Conservation (phyloP, 140 eudicot genomes). For the Cichorium intybus region DNA sequence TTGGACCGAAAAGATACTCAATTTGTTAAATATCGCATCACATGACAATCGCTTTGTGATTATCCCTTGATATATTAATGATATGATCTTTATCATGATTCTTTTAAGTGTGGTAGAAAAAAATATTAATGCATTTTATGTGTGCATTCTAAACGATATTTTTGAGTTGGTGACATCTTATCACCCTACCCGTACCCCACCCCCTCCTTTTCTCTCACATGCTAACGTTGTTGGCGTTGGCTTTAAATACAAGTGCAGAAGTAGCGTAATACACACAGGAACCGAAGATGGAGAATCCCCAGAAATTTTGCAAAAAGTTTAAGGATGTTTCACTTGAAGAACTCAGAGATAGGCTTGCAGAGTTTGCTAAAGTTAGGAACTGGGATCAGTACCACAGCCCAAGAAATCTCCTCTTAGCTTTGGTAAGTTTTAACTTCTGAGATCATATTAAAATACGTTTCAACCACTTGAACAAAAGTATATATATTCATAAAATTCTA, state of each 20-base stretch:
- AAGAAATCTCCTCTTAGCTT: constrained; percentile 66
- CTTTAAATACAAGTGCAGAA: constrained; percentile 24
- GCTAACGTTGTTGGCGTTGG: neutral
- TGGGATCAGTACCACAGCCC: constrained; percentile 83
- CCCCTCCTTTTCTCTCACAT: neutral
- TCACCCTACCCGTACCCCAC: neutral
- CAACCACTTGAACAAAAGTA: neutral
- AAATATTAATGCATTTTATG: neutral
- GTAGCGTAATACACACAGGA: constrained; percentile 18
- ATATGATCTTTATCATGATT: neutral
- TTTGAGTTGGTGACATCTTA: constrained; percentile 10
- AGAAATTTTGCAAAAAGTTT: constrained; percentile 22
- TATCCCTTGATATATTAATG: too few relatives aligned
- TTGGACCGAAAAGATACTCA: too few relatives aligned
- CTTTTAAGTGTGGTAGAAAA: neutral
- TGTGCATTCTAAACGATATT: neutral
- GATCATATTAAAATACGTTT: neutral
- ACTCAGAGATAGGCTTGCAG: constrained; percentile 52
- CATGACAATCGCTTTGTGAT: too few relatives aligned
- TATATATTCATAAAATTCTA: neutral
- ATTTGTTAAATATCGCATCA: too few relatives aligned
- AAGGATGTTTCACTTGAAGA: constrained; percentile 74
- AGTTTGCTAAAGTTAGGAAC: constrained; percentile 60
- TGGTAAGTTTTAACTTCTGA: constrained; percentile 37
- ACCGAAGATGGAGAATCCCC: constrained; percentile 42